Evolutionary conservation across 768 basidiomycete species (phyloP), one percentile per base, ranked within the genome.

Genomic region (Suillus subluteus): DNA sequence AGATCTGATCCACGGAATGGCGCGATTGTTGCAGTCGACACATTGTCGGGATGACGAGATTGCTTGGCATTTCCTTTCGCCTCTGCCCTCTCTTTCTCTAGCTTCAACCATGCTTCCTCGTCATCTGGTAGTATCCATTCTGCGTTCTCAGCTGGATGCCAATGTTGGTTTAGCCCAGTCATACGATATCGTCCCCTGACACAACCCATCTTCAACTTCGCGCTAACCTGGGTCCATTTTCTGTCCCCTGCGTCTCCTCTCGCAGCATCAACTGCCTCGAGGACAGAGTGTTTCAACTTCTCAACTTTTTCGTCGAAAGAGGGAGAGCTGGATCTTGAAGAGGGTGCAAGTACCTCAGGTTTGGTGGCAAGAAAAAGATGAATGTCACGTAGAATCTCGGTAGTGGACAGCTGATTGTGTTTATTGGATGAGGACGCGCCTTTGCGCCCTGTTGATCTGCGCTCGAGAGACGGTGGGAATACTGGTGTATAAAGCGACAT

Each of bases 51-150:
- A 18, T 68, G 55, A 58, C 68, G 72, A 18, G 70, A 64, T 9
- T 59, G 54, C 9, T 67, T 71, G 1, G 66, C 70, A 58, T 67
- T 73, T 52, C 55, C 65, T 55, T 68, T 73, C 58, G 70, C 44
- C 41, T 71, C 72, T 64, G 71, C 69, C 61, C 70, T 73, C 67
- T 70, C 74, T 66, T 67, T 75, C 73, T 86, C 85, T 79, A 80
- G 83, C 32, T 79, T 79, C 16, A 76, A 67, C 85, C 86, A 86
- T 43, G 83, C 82, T 55, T 78, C 78, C 71, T 87, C 86, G 21
- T 81, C 82, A 32, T 79, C 79, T 13, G 84, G 83, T 68, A 86
- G 63, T 69, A 79, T 71, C 74, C 76, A 77, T 41, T 76, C 73
- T 26, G 71, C 65, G 30, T 69, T 67, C 69, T 68, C 77, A 64